Evolutionary conservation across 2,329 filamentous ascomycete genomes (phyloP), one percentile per base, ranked within the genome.

Genomic region (Fusarium napiforme): DNA sequence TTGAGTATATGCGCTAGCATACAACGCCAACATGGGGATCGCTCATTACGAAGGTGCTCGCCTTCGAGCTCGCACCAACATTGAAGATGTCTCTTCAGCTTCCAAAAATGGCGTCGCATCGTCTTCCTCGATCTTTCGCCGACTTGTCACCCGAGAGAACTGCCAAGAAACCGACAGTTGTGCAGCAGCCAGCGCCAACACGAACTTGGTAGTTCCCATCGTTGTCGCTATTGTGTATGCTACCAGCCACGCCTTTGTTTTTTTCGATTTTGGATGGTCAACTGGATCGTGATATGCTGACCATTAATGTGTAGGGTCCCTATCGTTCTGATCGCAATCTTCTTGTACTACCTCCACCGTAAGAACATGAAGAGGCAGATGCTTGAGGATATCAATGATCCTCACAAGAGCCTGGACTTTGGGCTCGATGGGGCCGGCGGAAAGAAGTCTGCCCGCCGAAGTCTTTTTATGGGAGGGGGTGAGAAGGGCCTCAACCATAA

Each of bases 321-420:
- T 2, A 79, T 97, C 52, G 85, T 91, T 36, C 84, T 89, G 69
- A 92, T 93, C 26, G 80, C 92, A 2, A 79, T 90, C 53, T 88
- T 94, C 3, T 84, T 98, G 43, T 79, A 95, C 73, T 92, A 91
- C 79, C 87, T 99, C 40, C 95, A 98, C 80, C 90, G 94, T 59
- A 89, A 94, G 81, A 93, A 94, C 78, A 83, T 93, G 43, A 90
- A 88, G 80, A 94, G 90, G 78, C 87, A 94, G 72, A 86, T 87
- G 62, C 84, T 87, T 66, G 96, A 99, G 83, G 96, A 99, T 83
- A 87, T 88, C 23, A 90, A 93, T 71, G 95, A 98, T 82, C 93
- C 94, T 75, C 94, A 97, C 82, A 95, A 93, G 79, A 96, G 94
- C 2, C 88, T 98, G 79, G 96, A 99, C 81, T 99, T 98, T 80